A percentile compares a stretch with the other conserved stretches of the same genome.
Conservation (phyloP, 768 basidiomycete genomes). For the Pholiota microspora region DNA sequence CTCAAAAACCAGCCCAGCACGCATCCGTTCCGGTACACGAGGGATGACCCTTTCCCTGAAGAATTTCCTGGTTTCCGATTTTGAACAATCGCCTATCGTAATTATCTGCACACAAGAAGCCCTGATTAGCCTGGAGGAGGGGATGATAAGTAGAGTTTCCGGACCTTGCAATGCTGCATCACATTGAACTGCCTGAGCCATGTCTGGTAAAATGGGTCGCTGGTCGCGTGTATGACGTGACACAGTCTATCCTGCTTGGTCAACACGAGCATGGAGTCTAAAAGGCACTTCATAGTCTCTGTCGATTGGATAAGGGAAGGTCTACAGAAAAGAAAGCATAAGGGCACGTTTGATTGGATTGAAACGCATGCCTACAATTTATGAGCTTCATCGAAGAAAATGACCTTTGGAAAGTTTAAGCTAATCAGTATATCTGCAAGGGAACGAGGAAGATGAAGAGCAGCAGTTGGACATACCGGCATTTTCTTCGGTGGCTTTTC, state of each 20-base stretch:
- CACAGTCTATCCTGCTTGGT: constrained; percentile 87
- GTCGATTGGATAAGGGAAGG: constrained; percentile 74
- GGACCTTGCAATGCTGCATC: constrained; percentile 80
- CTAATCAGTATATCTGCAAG: background rate
- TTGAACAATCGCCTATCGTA: constrained; percentile 78
- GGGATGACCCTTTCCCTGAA: constrained; percentile 65
- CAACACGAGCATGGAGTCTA: constrained; percentile 83
- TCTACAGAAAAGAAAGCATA: constrained; percentile 28
- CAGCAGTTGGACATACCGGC: constrained; percentile 42
- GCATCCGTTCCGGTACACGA: constrained; percentile 65
- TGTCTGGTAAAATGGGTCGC: constrained; percentile 83
- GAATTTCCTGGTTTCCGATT: constrained; percentile 64
- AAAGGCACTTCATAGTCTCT: constrained; percentile 80
- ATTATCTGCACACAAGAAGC: constrained; percentile 48
- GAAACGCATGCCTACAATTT: constrained; percentile 51
- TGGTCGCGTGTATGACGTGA: constrained; percentile 80
- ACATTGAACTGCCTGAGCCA: constrained; percentile 80
- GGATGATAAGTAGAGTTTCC: constrained; percentile 5
- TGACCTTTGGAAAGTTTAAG: constrained; percentile 33
- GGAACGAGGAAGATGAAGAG: background rate
- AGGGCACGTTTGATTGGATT: background rate
- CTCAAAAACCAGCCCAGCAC: constrained; percentile 61
- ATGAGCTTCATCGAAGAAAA: constrained; percentile 87
- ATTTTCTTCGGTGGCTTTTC: constrained; percentile 56
- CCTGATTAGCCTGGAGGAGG: background rate